These are phyloP conservation scores for Opeltia flavorubescens DNA, from an alignment of 495 filamentous ascomycete genomes.

Conservation along the genomic window DNA sequence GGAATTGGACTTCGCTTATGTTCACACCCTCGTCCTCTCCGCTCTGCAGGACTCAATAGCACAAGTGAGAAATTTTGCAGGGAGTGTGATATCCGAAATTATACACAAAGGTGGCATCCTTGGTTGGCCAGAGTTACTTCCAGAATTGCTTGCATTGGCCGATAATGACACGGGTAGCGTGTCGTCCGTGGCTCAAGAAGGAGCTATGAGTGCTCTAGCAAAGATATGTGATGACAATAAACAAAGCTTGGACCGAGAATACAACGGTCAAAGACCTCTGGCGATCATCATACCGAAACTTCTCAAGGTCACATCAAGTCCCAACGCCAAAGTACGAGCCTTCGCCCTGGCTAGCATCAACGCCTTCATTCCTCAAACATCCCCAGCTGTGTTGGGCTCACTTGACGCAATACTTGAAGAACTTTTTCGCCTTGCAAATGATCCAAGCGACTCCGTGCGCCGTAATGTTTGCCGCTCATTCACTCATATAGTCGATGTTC, in stretches of 20 bases:
- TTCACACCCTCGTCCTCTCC: slow-evolving; percentile 62
- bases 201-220: slow-evolving; percentile 78
- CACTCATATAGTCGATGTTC: slow-evolving; percentile 78
- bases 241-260: slow-evolving; percentile 70
- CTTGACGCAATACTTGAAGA: slow-evolving; percentile 70
- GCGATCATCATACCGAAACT: slow-evolving; percentile 84
- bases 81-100: slow-evolving; percentile 92
- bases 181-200: slow-evolving; percentile 64
- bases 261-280: slow-evolving; percentile 72
- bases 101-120: slow-evolving; percentile 71
- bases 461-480: slow-evolving; percentile 88
- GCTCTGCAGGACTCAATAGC: slow-evolving; percentile 67
- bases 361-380: slow-evolving; percentile 71
- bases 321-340: slow-evolving; percentile 58
- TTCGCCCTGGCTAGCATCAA: slow-evolving; percentile 75
- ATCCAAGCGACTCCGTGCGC: slow-evolving; percentile 62
- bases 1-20: slow-evolving; percentile 51
- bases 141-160: slow-evolving; percentile 63
- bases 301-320: slow-evolving; percentile 66
- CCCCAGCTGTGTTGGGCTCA: slow-evolving; percentile 57
- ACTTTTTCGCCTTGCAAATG: slow-evolving; percentile 66
- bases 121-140: slow-evolving; percentile 81
- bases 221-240: slow-evolving; percentile 97
- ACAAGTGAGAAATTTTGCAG: slow-evolving; percentile 77
- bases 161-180: slow-evolving; percentile 55